phyloP scores from a whole-genome alignment of 441 rosid genomes.

The Gossypium davidsonii region DNA sequence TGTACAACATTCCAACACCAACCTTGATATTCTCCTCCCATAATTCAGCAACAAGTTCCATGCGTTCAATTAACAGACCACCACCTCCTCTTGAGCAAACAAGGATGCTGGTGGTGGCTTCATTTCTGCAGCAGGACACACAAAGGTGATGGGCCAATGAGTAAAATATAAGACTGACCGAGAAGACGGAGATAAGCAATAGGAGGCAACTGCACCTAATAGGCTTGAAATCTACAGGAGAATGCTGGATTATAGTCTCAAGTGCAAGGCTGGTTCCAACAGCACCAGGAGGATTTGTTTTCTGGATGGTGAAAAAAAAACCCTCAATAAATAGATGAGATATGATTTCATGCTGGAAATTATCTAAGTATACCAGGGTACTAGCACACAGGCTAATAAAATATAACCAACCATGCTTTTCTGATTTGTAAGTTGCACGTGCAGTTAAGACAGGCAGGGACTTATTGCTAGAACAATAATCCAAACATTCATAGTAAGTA shows the following conservation, averaged over 20 bases:
- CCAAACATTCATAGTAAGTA: background rate
- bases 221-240: conserved; percentile 60
- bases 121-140: conserved; percentile 48
- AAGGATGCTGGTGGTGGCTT: conserved; percentile 53
- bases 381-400: background rate
- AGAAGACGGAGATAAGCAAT: background rate
- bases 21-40: conserved; percentile 93
- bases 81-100: conserved; percentile 99
- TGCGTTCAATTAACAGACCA: conserved; percentile 82
- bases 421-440: background rate
- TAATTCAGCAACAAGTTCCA: conserved; percentile 81
- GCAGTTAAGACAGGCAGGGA: background rate
- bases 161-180: background rate
- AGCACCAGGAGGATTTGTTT: conserved; percentile 76
- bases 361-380: background rate
- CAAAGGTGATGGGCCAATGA: conserved; percentile 5
- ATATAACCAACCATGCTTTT: background rate
- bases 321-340: background rate
- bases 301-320: conserved; percentile 33
- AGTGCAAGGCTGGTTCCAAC: conserved; percentile 88
- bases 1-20: background rate
- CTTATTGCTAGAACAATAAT: conserved; percentile 1
- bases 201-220: conserved; percentile 34
- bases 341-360: background rate
- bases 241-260: conserved; percentile 73